Conservation (phyloP, 257 asterid species). For the Linderniella brevidens region DNA sequence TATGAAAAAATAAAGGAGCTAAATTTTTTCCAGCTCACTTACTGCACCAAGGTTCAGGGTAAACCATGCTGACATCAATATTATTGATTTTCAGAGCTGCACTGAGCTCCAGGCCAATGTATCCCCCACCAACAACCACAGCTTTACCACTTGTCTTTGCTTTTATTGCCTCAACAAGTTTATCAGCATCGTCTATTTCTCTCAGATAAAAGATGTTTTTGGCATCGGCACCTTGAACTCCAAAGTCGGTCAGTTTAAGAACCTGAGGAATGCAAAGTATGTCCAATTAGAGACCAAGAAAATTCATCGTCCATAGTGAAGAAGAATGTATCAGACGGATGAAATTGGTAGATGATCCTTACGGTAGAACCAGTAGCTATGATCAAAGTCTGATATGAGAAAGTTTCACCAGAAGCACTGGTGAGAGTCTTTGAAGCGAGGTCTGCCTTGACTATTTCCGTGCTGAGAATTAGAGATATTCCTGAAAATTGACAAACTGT, state of each 20-base stretch:
- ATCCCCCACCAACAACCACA: conserved; percentile 91
- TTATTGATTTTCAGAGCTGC: conserved; percentile 67
- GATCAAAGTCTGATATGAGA: conserved; percentile 36
- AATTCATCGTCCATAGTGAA: conserved; percentile 1
- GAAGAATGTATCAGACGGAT: neutral
- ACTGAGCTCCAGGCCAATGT: conserved; percentile 91
- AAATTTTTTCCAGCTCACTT: conserved; percentile 16
- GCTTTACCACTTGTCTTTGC: conserved; percentile 69
- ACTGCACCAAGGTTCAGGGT: conserved; percentile 95
- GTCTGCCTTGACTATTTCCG: conserved; percentile 81
- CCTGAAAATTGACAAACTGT: conserved; percentile 29
- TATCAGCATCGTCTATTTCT: conserved; percentile 79
- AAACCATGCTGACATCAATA: conserved; percentile 67
- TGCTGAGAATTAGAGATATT: conserved; percentile 68
- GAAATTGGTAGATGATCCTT: conserved; percentile 12
- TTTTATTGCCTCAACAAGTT: conserved; percentile 73
- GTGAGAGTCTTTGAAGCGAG: conserved; percentile 58
- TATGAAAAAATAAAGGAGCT: neutral
- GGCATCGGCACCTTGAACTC: conserved; percentile 76
- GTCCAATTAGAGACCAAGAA: too few relatives aligned
- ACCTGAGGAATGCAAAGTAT: conserved; percentile 48
- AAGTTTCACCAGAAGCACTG: conserved; percentile 55
- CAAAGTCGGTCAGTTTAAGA: conserved; percentile 60
- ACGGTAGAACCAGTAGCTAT: conserved; percentile 89
- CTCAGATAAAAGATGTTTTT: conserved; percentile 81